Base-by-base conservation (phyloP, 148 eudicot genomes). In the Talinum fruticosum region DNA sequence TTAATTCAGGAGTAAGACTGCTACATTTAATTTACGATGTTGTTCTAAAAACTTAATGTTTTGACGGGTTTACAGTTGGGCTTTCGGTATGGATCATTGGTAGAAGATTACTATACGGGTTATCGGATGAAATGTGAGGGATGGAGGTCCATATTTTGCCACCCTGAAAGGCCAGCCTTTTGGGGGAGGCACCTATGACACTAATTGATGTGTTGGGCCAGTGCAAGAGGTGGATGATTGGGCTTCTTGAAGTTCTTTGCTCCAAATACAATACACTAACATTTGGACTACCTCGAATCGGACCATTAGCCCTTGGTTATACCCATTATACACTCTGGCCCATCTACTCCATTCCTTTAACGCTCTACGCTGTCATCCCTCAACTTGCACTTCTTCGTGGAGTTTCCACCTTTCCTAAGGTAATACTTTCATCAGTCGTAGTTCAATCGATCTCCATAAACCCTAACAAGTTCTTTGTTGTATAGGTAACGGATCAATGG, bases 1-100 rank as follows among this genome's bases (percentile, higher is more conserved):
- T n/a, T n/a, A 24, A 23, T 4, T 19, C 57, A 19, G 2, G 4
- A 16, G 5, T 16, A 51, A 13, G 13, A 23, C n/a, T 51, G n/a
- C 57, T 51, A 51, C 21, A 19, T 51, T 5, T 51, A 23, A 16
- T 18, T 16, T 4, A 21, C 6, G 10, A 23, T 59, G 28, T 8
- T 0, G 10, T 59, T 0, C 30, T 59, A n/a, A n/a, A 24, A 65
- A 26, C 0, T 30, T 65, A 21, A 65, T 30, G 10, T 36, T 68
- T 68, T 19, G 53, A 70, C 26, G 38, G 10, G n/a, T 66, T 36
- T 29, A 66, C 85, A 90, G 92, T 30, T 89, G 84, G 96, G 96
- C 12, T 89, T 91, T 33, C 78, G 92, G 34, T 89, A 91, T 32
- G 92, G 96, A 32, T 89, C 92, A 0, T 73, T 91, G 71, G 86